A percentile compares a stretch with the other conserved stretches of the same genome.
Conservation (phyloP, 768 basidiomycete genomes). For the Boletus subparvulus region DNA sequence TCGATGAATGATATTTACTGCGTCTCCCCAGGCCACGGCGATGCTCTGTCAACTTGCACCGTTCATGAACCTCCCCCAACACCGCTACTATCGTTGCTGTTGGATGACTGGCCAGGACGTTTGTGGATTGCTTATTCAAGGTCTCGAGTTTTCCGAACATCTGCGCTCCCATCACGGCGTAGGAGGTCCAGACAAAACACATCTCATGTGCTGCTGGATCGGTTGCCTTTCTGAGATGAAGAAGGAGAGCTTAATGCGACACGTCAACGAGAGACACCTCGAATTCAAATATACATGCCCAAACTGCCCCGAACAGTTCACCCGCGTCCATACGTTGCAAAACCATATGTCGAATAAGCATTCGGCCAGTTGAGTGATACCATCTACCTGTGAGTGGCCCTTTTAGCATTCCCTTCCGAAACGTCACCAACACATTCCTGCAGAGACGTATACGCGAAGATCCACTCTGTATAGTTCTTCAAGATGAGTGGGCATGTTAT, state of each 20-base stretch:
- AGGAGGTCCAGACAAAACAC: conserved; percentile 10
- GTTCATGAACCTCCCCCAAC: neutral
- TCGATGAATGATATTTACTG: conserved; percentile 1
- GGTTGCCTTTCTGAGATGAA: conserved; percentile 22
- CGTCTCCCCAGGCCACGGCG: conserved; percentile 4
- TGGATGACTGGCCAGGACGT: conserved; percentile 3
- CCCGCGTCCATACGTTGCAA: conserved; percentile 25
- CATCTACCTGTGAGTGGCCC: neutral
- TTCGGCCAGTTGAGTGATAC: neutral
- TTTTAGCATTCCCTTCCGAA: neutral
- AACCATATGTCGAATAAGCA: conserved; percentile 16
- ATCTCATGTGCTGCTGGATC: conserved; percentile 18
- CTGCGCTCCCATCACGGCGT: conserved; percentile 22
- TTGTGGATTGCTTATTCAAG: conserved; percentile 9
- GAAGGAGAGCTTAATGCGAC: conserved; percentile 29
- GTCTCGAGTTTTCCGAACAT: conserved; percentile 20
- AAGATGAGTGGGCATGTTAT: neutral
- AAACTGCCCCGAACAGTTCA: conserved; percentile 23
- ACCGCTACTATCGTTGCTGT: conserved; percentile 11
- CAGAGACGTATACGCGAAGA: neutral
- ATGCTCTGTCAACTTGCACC: neutral
- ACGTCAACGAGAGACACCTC: conserved; percentile 28
- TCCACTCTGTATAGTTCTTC: neutral
- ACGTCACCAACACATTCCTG: neutral
- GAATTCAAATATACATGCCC: conserved; percentile 14